Evolutionary conservation across 2,329 filamentous ascomycete species (phyloP).

Genomic region (Fusarium clavum): DNA sequence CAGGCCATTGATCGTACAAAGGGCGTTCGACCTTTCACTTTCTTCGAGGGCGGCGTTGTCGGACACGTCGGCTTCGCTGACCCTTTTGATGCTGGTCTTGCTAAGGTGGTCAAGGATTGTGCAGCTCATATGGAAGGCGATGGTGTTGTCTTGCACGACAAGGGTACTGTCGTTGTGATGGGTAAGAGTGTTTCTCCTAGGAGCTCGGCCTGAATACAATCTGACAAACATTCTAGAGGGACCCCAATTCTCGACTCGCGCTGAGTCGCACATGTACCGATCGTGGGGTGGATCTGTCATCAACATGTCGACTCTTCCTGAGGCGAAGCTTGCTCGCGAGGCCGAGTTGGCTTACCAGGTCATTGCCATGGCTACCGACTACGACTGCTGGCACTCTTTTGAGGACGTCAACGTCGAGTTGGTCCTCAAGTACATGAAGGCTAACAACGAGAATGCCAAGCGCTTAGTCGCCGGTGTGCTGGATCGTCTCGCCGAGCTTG

Average conservation of each 20-base stretch:
- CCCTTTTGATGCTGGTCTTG: conserved; percentile 86
- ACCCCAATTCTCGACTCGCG: conserved; percentile 96
- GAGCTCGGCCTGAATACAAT: conserved; percentile 23
- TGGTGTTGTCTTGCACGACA: conserved; percentile 84
- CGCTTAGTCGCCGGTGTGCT: conserved; percentile 87
- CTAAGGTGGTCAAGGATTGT: conserved; percentile 80
- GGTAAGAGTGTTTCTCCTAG: conserved; percentile 58
- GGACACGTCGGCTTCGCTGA: conserved; percentile 96
- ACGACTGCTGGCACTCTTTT: conserved; percentile 94
- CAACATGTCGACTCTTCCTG: conserved; percentile 97
- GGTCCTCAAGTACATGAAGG: conserved; percentile 96
- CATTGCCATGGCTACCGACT: conserved; percentile 99
- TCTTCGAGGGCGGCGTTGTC: conserved; percentile 92
- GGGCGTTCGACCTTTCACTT: conserved; percentile 92
- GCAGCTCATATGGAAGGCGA: conserved; percentile 82
- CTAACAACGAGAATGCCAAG: conserved; percentile 89
- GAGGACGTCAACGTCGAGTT: conserved; percentile 93
- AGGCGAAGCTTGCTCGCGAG: conserved; percentile 95
- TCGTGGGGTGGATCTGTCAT: conserved; percentile 94
- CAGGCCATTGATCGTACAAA: conserved; percentile 98
- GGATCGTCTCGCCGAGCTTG: conserved; percentile 83
- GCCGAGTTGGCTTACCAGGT: conserved; percentile 97
- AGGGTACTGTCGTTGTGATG: conserved; percentile 92
- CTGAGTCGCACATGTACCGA: conserved; percentile 95
- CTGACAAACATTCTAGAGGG: conserved; percentile 71